Conservation (phyloP, 768 basidiomycete species). For the Tulasnella sp. region DNA sequence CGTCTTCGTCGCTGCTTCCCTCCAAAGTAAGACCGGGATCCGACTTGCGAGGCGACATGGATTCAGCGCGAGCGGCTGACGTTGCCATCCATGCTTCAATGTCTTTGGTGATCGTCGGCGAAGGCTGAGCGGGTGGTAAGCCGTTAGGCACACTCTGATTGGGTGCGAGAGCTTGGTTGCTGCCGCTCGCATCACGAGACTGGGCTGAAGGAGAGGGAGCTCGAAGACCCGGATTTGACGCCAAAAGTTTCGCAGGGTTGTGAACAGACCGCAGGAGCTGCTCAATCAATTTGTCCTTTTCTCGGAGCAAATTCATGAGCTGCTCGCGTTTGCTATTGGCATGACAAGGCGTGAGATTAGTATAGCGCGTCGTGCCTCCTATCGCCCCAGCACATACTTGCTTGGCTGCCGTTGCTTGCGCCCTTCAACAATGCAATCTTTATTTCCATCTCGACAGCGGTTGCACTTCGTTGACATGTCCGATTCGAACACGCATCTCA, state of each 20-base stretch:
- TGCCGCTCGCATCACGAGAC: background rate
- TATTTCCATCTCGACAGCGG: constrained; percentile 35
- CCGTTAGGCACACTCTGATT: background rate
- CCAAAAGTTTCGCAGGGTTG: constrained; percentile 12
- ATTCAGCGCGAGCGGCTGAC: background rate
- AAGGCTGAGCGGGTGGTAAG: background rate
- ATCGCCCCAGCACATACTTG: constrained; percentile 41
- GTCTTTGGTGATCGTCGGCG: constrained; percentile 3
- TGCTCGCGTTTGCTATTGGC: constrained; percentile 69
- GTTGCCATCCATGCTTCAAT: constrained; percentile 8
- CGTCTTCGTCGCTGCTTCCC: constrained; percentile 8
- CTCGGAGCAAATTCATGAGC: constrained; percentile 70
- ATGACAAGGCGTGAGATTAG: background rate
- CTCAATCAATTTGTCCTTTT: constrained; percentile 81
- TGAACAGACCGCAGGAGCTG: constrained; percentile 68
- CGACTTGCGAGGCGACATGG: background rate
- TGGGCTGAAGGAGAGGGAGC: background rate
- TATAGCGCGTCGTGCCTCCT: background rate
- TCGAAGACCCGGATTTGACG: background rate
- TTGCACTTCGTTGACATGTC: constrained; percentile 58
- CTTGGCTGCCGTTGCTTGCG: constrained; percentile 66
- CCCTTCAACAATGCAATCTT: constrained; percentile 67
- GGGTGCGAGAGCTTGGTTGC: background rate
- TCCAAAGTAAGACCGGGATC: background rate
- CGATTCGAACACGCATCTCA: constrained; percentile 76